These are phyloP conservation scores for Deuterostichococcus epilithicus DNA, from an alignment of 139 green algal species.

Conservation along the genomic window DNA sequence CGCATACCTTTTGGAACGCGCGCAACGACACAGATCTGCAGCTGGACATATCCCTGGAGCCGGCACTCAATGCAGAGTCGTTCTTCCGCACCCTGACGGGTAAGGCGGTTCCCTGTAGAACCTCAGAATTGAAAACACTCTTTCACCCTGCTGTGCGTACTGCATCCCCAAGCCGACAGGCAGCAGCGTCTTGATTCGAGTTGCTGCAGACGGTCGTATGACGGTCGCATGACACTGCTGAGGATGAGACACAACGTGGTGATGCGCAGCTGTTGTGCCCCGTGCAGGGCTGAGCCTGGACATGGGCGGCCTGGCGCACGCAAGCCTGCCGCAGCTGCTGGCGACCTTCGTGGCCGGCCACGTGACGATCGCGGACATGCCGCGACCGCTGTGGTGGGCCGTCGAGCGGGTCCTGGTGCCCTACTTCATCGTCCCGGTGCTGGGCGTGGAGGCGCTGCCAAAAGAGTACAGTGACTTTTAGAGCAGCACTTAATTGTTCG, in stretches of 20 bases:
- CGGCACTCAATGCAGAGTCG: not conserved
- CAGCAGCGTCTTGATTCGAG: too few species aligned
- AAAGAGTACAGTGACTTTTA: too few species aligned
- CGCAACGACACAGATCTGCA: not conserved
- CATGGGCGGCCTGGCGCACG: not conserved
- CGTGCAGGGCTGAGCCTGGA: not conserved
- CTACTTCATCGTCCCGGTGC: not conserved
- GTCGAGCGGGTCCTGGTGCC: not conserved
- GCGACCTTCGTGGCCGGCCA: not conserved
- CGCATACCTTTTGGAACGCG: not conserved
- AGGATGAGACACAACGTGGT: not conserved
- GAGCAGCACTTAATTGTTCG: too few species aligned
- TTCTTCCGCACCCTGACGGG: not conserved
- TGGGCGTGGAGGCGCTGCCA: not conserved
- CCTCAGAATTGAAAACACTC: not conserved
- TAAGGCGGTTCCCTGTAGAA: not conserved
- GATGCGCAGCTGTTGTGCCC: too few species aligned
- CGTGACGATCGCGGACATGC: not conserved
- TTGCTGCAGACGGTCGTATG: too few species aligned
- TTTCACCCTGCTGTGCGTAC: not conserved
- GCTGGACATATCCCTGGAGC: not conserved
- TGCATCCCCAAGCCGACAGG: too few species aligned
- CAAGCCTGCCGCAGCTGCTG: not conserved
- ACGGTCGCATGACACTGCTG: not conserved
- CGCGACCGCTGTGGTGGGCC: not conserved